phyloP scores from a whole-genome alignment of 208 protist species.

The Leishmania tropica region DNA sequence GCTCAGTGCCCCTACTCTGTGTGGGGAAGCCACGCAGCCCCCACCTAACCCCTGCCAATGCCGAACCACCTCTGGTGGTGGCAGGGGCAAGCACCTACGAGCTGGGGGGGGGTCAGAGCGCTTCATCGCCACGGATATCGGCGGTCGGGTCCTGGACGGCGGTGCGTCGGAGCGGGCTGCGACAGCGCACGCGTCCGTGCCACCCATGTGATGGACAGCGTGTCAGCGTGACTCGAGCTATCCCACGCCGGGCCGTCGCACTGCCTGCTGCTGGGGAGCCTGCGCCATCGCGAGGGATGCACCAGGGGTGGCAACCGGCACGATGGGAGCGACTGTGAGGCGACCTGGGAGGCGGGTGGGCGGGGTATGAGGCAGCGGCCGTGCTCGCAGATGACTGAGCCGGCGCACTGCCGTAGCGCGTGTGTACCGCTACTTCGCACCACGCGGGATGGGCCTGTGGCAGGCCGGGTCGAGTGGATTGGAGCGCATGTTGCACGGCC shows the following conservation, averaged over 20 bases:
- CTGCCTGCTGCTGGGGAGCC: background rate
- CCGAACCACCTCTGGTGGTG: background rate
- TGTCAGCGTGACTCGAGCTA: background rate
- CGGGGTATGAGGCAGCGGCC: background rate
- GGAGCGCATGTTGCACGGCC: too few species aligned
- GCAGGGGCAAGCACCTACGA: background rate
- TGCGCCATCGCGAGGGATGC: background rate
- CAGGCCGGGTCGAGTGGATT: background rate
- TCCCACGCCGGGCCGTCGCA: background rate
- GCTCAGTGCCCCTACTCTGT: background rate
- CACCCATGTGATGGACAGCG: background rate
- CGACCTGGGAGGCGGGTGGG: background rate
- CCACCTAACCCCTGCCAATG: background rate
- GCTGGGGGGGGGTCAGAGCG: background rate
- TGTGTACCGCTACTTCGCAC: too few species aligned
- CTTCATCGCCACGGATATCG: background rate
- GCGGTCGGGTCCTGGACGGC: background rate
- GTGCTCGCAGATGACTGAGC: background rate
- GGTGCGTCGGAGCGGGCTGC: background rate
- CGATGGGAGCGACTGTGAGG: background rate
- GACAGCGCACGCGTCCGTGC: background rate
- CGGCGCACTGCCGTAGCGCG: too few species aligned
- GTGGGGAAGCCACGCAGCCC: background rate
- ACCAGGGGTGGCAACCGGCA: background rate
- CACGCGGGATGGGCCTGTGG: background rate